Percentiles rank a stretch among this genome's conserved stretches.
phyloP scores from a whole-genome alignment of 345 rosid genomes.

The Iberis pinnata region DNA sequence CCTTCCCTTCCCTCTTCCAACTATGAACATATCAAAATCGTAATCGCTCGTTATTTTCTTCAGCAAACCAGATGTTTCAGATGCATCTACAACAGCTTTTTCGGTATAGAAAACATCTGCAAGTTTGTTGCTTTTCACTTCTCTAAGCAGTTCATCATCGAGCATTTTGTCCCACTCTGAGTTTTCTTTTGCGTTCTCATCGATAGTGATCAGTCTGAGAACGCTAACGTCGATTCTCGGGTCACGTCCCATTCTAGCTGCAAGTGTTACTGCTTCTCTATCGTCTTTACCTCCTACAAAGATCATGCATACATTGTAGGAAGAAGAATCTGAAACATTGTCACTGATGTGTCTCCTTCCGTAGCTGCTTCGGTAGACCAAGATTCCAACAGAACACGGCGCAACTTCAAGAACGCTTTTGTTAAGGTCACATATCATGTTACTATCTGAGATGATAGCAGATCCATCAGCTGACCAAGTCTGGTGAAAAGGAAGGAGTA shows the following conservation, averaged over 20 bases:
- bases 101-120: slow-evolving; percentile 16
- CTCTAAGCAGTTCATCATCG: slow-evolving; percentile 24
- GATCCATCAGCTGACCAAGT: slow-evolving; percentile 39
- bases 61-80: slow-evolving; percentile 25
- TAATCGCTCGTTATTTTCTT: slow-evolving; percentile 8
- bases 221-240: slow-evolving; percentile 7
- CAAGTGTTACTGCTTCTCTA: slow-evolving; percentile 34
- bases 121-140: neutral
- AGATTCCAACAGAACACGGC: slow-evolving; percentile 60
- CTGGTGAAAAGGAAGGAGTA: slow-evolving; percentile 52
- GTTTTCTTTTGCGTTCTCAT: neutral
- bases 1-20: slow-evolving; percentile 30
- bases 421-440: slow-evolving; percentile 32
- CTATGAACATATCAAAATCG: slow-evolving; percentile 32
- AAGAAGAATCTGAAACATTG: neutral
- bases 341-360: slow-evolving; percentile 10
- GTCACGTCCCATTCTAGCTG: slow-evolving; percentile 23
- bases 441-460: slow-evolving; percentile 29
- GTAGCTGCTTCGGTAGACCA: slow-evolving; percentile 27
- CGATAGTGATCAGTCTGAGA: slow-evolving; percentile 10
- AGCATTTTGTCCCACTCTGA: slow-evolving; percentile 29
- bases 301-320: slow-evolving; percentile 26
- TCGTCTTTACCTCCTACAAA: slow-evolving; percentile 41
- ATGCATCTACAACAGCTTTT: slow-evolving; percentile 18
- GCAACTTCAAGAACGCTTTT: slow-evolving; percentile 40